phyloP scores from a whole-genome alignment of 768 basidiomycete species.

The Auriscalpium orientale region DNA sequence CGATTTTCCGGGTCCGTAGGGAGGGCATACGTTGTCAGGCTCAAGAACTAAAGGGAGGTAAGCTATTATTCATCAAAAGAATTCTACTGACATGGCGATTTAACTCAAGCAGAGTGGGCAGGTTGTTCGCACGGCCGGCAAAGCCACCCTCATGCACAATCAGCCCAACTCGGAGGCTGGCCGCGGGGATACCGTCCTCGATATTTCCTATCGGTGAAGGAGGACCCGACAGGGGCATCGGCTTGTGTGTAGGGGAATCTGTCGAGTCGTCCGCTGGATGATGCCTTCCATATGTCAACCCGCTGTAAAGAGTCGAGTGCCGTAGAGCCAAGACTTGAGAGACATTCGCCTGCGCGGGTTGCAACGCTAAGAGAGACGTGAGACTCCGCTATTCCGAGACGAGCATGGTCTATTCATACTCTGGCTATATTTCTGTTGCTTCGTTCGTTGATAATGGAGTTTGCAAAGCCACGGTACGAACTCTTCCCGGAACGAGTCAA shows the following conservation, averaged over 20 bases:
- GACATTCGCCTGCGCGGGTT: slow-evolving; percentile 34
- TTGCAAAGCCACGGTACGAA: slow-evolving; percentile 92
- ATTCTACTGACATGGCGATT: slow-evolving; percentile 60
- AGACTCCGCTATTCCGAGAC: background rate
- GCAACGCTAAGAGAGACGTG: slow-evolving; percentile 32
- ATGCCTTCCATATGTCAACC: slow-evolving; percentile 10
- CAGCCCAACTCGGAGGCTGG: slow-evolving; percentile 58
- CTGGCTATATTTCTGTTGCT: slow-evolving; percentile 49
- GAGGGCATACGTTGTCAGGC: slow-evolving; percentile 41
- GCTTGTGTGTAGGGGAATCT: slow-evolving; percentile 19
- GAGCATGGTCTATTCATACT: slow-evolving; percentile 30
- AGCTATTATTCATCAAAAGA: slow-evolving; percentile 7
- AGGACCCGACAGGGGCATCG: slow-evolving; percentile 31
- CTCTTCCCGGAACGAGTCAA: slow-evolving; percentile 84
- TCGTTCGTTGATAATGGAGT: slow-evolving; percentile 63
- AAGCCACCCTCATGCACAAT: slow-evolving; percentile 47
- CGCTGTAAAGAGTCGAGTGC: slow-evolving; percentile 48
- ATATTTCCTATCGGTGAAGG: slow-evolving; percentile 38
- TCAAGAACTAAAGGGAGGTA: slow-evolving; percentile 38
- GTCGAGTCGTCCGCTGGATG: background rate
- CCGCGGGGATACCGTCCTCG: slow-evolving; percentile 25
- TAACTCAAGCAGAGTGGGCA: slow-evolving; percentile 70
- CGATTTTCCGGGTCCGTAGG: slow-evolving; percentile 57
- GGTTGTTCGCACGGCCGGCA: slow-evolving; percentile 67
- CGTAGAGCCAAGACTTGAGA: slow-evolving; percentile 45